These are phyloP conservation scores for Boletus vinaceobasis DNA, from an alignment of 768 basidiomycete genomes.

Conservation along the genomic window DNA sequence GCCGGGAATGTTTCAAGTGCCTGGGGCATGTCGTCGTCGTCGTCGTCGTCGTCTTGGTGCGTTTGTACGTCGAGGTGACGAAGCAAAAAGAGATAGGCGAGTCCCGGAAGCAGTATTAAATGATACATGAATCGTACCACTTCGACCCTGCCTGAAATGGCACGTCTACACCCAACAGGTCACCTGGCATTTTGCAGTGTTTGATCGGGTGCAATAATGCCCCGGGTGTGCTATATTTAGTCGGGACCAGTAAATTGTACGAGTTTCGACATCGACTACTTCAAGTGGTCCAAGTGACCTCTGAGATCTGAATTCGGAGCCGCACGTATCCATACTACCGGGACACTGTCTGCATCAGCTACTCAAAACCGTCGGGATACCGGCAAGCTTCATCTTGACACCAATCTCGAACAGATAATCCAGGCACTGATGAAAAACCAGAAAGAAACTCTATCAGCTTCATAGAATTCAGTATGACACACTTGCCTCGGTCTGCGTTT, in stretches of 20 bases:
- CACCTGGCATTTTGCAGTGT: not conserved
- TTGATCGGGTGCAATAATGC: not conserved
- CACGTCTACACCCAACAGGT: not conserved
- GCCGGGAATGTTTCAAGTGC: constrained; percentile 17
- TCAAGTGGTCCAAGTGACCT: not conserved
- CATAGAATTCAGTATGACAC: not conserved
- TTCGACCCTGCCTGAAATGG: constrained; percentile 10
- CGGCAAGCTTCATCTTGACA: constrained; percentile 74
- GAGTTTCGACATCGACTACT: no score
- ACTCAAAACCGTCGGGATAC: constrained; percentile 46
- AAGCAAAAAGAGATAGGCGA: not conserved
- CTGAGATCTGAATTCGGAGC: not conserved
- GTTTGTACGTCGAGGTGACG: not conserved
- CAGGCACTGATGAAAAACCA: constrained; percentile 53
- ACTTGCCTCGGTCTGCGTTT: constrained; percentile 77
- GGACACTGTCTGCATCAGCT: constrained; percentile 2
- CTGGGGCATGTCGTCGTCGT: constrained; percentile 16
- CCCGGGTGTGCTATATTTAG: no score
- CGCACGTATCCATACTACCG: not conserved
- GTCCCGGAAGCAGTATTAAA: not conserved
- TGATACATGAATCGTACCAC: constrained; percentile 19
- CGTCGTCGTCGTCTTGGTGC: not conserved
- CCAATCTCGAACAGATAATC: constrained; percentile 90
- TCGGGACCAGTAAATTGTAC: no score
- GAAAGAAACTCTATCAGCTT: not conserved